phyloP scores from a whole-genome alignment of 2,329 filamentous ascomycete species.

The Colletotrichum lini region DNA sequence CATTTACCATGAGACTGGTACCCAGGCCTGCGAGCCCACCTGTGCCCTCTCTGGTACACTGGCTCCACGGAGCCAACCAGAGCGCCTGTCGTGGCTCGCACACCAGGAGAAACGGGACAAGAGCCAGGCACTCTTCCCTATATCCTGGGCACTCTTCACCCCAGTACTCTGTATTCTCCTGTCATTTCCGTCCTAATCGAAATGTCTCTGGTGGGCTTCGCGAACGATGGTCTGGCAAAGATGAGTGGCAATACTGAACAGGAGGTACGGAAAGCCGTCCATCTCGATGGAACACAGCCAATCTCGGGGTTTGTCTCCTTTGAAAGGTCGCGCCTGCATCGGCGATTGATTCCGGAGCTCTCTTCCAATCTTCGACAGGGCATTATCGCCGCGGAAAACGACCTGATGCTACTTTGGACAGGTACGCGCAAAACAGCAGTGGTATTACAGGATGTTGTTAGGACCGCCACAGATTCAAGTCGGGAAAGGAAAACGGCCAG shows the following conservation, averaged over 20 bases:
- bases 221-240: neutral
- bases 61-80: conserved; percentile 16
- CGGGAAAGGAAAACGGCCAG: neutral
- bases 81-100: conserved; percentile 13
- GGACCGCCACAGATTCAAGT: neutral
- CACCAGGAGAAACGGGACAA: conserved; percentile 37
- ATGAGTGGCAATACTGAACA: conserved; percentile 4
- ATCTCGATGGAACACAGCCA: conserved; percentile 3
- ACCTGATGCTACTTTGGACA: neutral
- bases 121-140: conserved; percentile 6
- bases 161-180: conserved; percentile 4
- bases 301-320: conserved; percentile 6
- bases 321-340: neutral
- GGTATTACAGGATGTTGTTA: neutral
- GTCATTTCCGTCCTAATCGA: conserved; percentile 23
- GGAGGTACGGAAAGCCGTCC: neutral
- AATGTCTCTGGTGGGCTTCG: conserved; percentile 20
- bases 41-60: conserved; percentile 17
- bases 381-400: neutral
- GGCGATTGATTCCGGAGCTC: neutral
- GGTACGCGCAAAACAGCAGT: neutral
- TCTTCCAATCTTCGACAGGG: neutral
- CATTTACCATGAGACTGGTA: conserved; percentile 40
- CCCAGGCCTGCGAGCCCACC: conserved; percentile 20
- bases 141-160: conserved; percentile 14